Evolutionary conservation across 2,329 filamentous ascomycete genomes (phyloP), one percentile per base, ranked within the genome.

Genomic region (Colletotrichum lindemuthianum): DNA sequence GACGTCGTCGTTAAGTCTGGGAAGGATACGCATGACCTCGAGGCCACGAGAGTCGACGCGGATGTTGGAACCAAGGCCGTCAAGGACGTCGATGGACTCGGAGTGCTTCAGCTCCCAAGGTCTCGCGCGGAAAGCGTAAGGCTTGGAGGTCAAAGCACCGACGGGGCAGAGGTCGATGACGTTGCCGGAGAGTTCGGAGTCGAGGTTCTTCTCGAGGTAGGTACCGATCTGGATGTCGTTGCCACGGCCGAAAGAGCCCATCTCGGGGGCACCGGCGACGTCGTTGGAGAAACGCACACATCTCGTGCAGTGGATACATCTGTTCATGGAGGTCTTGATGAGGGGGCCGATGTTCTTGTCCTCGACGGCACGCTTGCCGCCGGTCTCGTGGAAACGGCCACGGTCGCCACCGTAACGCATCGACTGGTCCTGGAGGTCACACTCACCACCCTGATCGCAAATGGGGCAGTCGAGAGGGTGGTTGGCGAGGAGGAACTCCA

Each of bases 301-400:
- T 74, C 96, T 90, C 69, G 96, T 99, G 86, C 96, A 99, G 84
- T 99, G 96, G 74, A 99, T 99, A 81, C 96, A 99, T 77, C 96
- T 88, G 86, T 99, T 99, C 96, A 99, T 99, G 53, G 96, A 99
- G 4, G 96, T 99, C 88, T 99, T 99, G 82, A 99, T 92, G 71
- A 99, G 81, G 58, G 96, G 96, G 40, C 96, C 96, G 74, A 99
- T 97, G 80, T 99, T 98, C 87, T 99, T 99, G 81, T 99, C 96
- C 83, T 99, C 96, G 43, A 97, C 94, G 33, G 93, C 96, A 84
- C 96, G 92, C 87, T 99, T 99, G 81, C 96, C 96, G 60, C 88
- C 90, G 74, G 96, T 81, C 81, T 99, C 96, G 82, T 99, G 96
- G 83, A 99, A 99, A 73, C 96, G 91, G 67, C 96, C 96, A 76